These are phyloP conservation scores for Starmerella vitae DNA, from an alignment of 805 yeast genomes.

Conservation along the genomic window DNA sequence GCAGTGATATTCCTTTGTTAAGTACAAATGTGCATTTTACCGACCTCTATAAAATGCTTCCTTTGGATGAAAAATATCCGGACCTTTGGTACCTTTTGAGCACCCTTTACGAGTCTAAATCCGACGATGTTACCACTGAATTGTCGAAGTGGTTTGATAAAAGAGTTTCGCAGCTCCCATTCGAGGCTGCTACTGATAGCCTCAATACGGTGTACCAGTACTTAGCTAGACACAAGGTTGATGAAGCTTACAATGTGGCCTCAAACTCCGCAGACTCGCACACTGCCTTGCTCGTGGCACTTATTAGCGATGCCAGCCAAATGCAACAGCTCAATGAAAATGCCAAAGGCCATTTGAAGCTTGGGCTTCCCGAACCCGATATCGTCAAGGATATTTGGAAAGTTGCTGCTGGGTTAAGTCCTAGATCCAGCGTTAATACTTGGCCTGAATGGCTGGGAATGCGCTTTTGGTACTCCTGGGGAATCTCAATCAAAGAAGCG, in stretches of 20 bases:
- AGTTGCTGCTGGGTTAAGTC: constrained; percentile 35
- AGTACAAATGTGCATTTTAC: constrained; percentile 6
- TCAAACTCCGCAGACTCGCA: constrained; percentile 51
- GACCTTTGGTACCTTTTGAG: constrained; percentile 10
- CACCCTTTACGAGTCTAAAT: constrained; percentile 1
- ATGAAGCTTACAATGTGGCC: constrained; percentile 51
- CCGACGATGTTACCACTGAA: constrained; percentile 8
- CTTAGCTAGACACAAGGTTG: constrained; percentile 39
- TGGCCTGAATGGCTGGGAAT: constrained; percentile 56
- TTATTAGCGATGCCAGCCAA: constrained; percentile 40
- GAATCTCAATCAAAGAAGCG: constrained; percentile 28
- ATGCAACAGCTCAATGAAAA: constrained; percentile 35
- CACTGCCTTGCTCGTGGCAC: constrained; percentile 53
- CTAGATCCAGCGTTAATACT: constrained; percentile 25
- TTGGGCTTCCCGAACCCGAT: constrained; percentile 36
- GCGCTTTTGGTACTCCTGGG: constrained; percentile 37
- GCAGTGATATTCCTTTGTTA: constrained; percentile 9
- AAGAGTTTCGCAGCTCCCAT: constrained; percentile 48
- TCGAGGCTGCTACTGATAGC: constrained; percentile 20
- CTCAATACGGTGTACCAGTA: constrained; percentile 39
- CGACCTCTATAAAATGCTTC: constrained; percentile 2
- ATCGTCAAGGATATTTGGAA: constrained; percentile 47
- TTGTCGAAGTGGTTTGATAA: constrained; percentile 30
- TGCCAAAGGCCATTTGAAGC: constrained; percentile 48
- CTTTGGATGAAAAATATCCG: not conserved